Evolutionary conservation across 1,284 basidiomycete genomes (phyloP).

Genomic region (Austroboletus niveus): DNA sequence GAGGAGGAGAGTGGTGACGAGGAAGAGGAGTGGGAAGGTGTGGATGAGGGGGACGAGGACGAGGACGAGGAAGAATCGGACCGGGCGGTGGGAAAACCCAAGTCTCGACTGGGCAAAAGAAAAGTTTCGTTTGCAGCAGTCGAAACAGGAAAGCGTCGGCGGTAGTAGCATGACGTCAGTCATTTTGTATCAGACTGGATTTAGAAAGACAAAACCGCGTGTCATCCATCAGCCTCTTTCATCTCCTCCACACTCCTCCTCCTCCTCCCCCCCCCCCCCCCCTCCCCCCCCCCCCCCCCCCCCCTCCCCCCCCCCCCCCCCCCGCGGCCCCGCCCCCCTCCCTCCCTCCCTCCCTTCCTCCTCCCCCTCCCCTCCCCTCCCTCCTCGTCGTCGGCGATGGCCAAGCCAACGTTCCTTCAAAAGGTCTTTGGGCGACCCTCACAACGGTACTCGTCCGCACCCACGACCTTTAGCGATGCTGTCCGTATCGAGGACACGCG

Average conservation of each 20-base stretch:
- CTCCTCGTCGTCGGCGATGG: constrained; percentile 19
- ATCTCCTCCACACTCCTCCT: constrained; percentile 2
- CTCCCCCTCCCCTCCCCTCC: neutral
- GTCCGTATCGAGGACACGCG: constrained; percentile 3
- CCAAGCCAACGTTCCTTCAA: constrained; percentile 31
- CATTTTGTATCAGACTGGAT: constrained; percentile 24
- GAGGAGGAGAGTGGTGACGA: constrained; percentile 36
- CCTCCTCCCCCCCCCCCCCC: neutral
- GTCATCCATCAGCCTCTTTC: constrained; percentile 8
- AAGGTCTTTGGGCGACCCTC: constrained; percentile 31
- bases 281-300: neutral
- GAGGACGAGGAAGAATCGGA: constrained; percentile 34
- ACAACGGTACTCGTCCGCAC: constrained; percentile 22
- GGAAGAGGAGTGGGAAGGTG: constrained; percentile 25
- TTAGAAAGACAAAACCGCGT: constrained; percentile 25
- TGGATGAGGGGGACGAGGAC: constrained; percentile 24
- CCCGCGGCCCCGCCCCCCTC: too few relatives aligned
- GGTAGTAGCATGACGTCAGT: constrained; percentile 19
- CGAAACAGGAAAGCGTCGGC: neutral
- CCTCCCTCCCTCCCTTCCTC: neutral
- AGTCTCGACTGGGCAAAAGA: neutral
- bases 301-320: neutral
- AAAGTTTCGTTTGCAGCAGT: constrained; percentile 8
- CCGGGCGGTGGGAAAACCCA: constrained; percentile 1
- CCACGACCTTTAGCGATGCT: constrained; percentile 6